Evolutionary conservation across 257 asterid genomes (phyloP).

Genomic region (Jasminum sambac): DNA sequence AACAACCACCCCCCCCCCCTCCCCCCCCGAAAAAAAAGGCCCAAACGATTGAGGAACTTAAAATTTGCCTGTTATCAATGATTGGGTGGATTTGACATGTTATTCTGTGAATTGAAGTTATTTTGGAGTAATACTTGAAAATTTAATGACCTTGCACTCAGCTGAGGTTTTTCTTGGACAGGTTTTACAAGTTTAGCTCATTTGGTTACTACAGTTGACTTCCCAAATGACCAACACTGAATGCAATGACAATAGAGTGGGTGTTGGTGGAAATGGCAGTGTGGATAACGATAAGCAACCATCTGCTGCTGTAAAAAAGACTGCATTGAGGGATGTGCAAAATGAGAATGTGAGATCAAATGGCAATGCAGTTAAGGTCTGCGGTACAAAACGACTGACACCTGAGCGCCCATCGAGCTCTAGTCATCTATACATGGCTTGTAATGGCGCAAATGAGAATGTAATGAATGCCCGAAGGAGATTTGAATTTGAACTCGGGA

Average conservation of each 20-base stretch:
- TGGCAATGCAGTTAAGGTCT: slow-evolving; percentile 61
- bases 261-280: slow-evolving; percentile 34
- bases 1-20: no score
- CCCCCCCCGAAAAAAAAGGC: no score
- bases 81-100: slow-evolving; percentile 8
- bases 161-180: slow-evolving; percentile 29
- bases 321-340: slow-evolving; percentile 87
- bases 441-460: slow-evolving; percentile 63
- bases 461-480: slow-evolving; percentile 85
- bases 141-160: slow-evolving; percentile 14
- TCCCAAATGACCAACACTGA: slow-evolving; percentile 60
- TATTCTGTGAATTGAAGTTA: neutral
- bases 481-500: slow-evolving; percentile 83
- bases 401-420: slow-evolving; percentile 76
- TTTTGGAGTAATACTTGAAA: slow-evolving; percentile 6
- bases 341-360: slow-evolving; percentile 54
- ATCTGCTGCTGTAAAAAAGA: slow-evolving; percentile 48
- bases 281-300: slow-evolving; percentile 56
- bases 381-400: slow-evolving; percentile 73
- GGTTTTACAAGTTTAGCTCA: slow-evolving; percentile 12
- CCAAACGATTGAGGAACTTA: no score
- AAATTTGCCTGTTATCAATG: neutral
- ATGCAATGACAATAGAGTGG: slow-evolving; percentile 37
- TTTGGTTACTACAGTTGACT: slow-evolving; percentile 23
- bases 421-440: slow-evolving; percentile 42